Evolutionary conservation across 1,284 basidiomycete species (phyloP).

Genomic region (Naganishia liquefaciens): DNA sequence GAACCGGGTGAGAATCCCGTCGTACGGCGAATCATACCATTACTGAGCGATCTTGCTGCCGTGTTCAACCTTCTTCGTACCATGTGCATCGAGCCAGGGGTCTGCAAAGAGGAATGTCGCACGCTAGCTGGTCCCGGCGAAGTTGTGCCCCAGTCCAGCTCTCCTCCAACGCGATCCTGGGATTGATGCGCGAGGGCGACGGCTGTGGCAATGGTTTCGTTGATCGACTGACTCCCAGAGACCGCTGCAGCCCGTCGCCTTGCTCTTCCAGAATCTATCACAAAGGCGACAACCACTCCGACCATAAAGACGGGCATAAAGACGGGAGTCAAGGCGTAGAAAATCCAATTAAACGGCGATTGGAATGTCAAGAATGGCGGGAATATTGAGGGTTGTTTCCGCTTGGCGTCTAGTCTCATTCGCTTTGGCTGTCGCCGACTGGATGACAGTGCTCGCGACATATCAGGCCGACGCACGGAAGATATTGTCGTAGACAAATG

Average conservation of each 20-base stretch:
- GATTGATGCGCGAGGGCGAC: background rate
- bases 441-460: conserved; percentile 12
- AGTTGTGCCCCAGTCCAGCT: background rate
- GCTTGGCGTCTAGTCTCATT: conserved; percentile 25
- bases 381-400: conserved; percentile 4
- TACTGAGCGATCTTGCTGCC: conserved; percentile 17
- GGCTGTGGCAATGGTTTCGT: conserved; percentile 13
- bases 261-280: conserved; percentile 16
- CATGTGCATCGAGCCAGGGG: background rate
- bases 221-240: conserved; percentile 1
- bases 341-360: conserved; percentile 31
- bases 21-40: conserved; percentile 12
- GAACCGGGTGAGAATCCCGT: conserved; percentile 12
- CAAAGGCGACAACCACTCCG: conserved; percentile 22
- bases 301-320: conserved; percentile 33
- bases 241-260: conserved; percentile 16
- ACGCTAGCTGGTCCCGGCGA: background rate
- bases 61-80: conserved; percentile 14
- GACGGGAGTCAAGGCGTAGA: conserved; percentile 25
- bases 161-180: background rate
- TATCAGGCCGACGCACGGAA: background rate
- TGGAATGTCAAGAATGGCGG: conserved; percentile 31
- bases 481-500: background rate
- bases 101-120: conserved; percentile 11
- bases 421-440: conserved; percentile 3